A percentile compares a stretch with the other conserved stretches of the same genome.
Conservation (phyloP, 148 eudicot genomes). For the Chenopodium formosanum region DNA sequence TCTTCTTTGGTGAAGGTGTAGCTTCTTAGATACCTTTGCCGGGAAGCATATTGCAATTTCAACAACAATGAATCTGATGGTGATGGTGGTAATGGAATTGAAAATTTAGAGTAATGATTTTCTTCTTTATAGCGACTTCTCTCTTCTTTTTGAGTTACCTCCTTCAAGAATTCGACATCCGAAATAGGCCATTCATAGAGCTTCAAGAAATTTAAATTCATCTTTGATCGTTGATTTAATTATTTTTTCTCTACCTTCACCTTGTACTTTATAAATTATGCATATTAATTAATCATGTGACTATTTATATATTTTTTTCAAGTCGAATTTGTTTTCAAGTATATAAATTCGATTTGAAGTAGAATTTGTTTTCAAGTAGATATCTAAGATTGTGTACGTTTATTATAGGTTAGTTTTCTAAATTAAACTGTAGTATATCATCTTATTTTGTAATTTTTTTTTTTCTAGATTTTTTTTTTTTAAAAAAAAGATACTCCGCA, state of each 20-base stretch:
- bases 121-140: not conserved
- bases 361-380: not conserved
- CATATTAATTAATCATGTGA: not conserved
- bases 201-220: not conserved
- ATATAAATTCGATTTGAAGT: too few relatives aligned
- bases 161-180: conserved; percentile 30
- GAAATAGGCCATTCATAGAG: conserved; percentile 23
- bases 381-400: too few relatives aligned
- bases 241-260: too few relatives aligned
- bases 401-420: too few relatives aligned
- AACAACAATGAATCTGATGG: not conserved
- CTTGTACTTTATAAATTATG: not conserved
- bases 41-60: not conserved
- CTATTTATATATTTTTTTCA: too few relatives aligned
- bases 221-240: too few relatives aligned
- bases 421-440: too few relatives aligned
- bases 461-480: not conserved
- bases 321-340: not conserved
- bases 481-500: too few relatives aligned
- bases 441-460: not conserved
- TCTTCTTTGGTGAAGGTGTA: conserved; percentile 21
- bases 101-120: not conserved
- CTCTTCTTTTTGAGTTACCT: not conserved
- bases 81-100: not conserved
- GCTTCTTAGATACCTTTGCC: conserved; percentile 31